phyloP scores from a whole-genome alignment of 352 stramenopile genomes.

The Pythium angustatum region DNA sequence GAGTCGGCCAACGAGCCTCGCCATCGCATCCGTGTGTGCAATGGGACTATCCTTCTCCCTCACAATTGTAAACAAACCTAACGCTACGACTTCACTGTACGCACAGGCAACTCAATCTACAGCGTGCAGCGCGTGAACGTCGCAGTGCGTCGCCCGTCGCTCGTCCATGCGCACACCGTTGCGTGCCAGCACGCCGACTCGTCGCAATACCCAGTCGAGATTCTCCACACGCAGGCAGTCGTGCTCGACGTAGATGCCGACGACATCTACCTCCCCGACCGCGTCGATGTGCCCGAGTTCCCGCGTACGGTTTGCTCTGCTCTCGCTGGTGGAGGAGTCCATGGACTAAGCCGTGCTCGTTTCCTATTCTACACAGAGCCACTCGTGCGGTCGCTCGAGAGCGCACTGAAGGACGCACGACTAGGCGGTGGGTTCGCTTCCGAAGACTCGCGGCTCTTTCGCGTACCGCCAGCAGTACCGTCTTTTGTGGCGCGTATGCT shows the following conservation, averaged over 20 bases:
- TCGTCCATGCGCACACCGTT: conserved; percentile 2
- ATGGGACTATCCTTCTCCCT: not conserved
- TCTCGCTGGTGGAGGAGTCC: not conserved
- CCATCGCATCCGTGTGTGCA: conserved; percentile 57
- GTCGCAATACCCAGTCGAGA: conserved; percentile 39
- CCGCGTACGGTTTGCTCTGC: conserved; percentile 37
- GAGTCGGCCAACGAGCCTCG: conserved; percentile 45
- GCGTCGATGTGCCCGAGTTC: conserved; percentile 64
- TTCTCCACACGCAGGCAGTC: conserved; percentile 50
- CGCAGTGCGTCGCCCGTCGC: conserved; percentile 32
- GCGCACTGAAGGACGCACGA: conserved; percentile 40
- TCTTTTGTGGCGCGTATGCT: conserved; percentile 40
- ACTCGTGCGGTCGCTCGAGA: conserved; percentile 56
- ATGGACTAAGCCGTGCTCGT: too few species aligned
- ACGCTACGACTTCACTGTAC: conserved; percentile 1
- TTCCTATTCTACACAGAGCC: conserved; percentile 37
- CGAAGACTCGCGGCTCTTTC: conserved; percentile 56
- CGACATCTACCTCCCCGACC: conserved; percentile 67
- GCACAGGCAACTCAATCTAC: conserved; percentile 67
- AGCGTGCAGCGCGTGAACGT: conserved; percentile 59
- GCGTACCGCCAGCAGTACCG: conserved; percentile 20
- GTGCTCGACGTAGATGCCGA: conserved; percentile 73
- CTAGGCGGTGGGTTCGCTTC: conserved; percentile 39
- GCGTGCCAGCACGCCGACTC: not conserved
- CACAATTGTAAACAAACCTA: not conserved